phyloP scores from a whole-genome alignment of 352 stramenopile species.

The Phytophthora tubulina region DNA sequence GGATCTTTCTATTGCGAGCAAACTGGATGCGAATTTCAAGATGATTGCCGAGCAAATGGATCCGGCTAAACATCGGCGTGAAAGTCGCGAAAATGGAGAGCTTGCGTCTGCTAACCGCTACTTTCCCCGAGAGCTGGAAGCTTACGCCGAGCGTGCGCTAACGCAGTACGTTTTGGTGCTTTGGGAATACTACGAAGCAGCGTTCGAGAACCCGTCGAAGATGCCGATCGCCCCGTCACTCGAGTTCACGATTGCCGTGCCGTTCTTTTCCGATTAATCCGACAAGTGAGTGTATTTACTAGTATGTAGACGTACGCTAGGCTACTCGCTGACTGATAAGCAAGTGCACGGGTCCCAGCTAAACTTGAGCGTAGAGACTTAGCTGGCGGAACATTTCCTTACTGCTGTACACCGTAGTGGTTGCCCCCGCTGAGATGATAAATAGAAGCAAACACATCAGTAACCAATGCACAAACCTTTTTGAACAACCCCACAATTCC shows the following conservation, averaged over 20 bases:
- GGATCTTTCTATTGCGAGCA: conserved; percentile 83
- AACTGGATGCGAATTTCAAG: conserved; percentile 88
- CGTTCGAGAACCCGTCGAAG: conserved; percentile 59
- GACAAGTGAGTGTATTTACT: conserved; percentile 39
- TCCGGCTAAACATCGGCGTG: conserved; percentile 17
- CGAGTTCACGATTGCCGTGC: conserved; percentile 84
- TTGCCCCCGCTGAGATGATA: conserved; percentile 59
- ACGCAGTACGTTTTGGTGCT: conserved; percentile 84
- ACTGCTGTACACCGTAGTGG: conserved; percentile 76
- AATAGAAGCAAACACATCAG: conserved; percentile 39
- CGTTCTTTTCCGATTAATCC: conserved; percentile 71
- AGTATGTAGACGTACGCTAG: conserved; percentile 36
- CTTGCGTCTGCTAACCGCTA: conserved; percentile 44
- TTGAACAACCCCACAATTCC: not conserved
- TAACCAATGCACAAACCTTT: not conserved
- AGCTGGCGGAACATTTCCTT: conserved; percentile 83
- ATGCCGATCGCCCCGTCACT: conserved; percentile 72
- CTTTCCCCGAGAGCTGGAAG: conserved; percentile 70
- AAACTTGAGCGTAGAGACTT: conserved; percentile 78
- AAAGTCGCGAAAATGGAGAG: conserved; percentile 8
- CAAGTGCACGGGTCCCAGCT: conserved; percentile 15
- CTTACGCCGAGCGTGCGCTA: conserved; percentile 77
- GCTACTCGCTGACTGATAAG: conserved; percentile 25
- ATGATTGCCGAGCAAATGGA: conserved; percentile 87
- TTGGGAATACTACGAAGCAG: conserved; percentile 84